Evolutionary conservation across 2,329 filamentous ascomycete genomes (phyloP).

Genomic region (Simplicillium aogashimaense): DNA sequence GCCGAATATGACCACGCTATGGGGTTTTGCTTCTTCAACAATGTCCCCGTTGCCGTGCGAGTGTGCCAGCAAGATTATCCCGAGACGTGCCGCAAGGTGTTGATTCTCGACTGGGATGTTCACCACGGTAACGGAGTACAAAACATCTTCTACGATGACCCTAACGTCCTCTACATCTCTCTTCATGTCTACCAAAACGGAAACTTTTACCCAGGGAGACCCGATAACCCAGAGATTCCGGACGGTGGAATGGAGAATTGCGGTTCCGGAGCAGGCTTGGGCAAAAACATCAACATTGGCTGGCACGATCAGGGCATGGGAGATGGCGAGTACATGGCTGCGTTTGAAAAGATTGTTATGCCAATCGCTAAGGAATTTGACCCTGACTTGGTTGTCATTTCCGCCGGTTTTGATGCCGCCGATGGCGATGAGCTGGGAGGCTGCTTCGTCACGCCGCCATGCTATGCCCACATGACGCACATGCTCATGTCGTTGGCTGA

Average conservation of each 20-base stretch:
- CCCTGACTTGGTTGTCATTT: slow-evolving; percentile 89
- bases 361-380: slow-evolving; percentile 89
- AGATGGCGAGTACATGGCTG: slow-evolving; percentile 92
- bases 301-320: slow-evolving; percentile 74
- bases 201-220: slow-evolving; percentile 70
- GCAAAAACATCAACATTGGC: slow-evolving; percentile 57
- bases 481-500: slow-evolving; percentile 94
- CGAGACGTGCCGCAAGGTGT: slow-evolving; percentile 71
- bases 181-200: slow-evolving; percentile 82
- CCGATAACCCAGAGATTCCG: slow-evolving; percentile 44
- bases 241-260: slow-evolving; percentile 54
- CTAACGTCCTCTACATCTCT: slow-evolving; percentile 92
- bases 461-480: slow-evolving; percentile 97
- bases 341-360: slow-evolving; percentile 94
- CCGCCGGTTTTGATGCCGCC: slow-evolving; percentile 91
- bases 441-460: slow-evolving; percentile 82
- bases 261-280: slow-evolving; percentile 42
- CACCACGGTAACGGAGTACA: slow-evolving; percentile 86
- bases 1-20: slow-evolving; percentile 79
- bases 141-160: slow-evolving; percentile 90
- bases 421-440: slow-evolving; percentile 87
- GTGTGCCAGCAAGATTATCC: slow-evolving; percentile 78
- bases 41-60: slow-evolving; percentile 85
- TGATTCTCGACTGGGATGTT: slow-evolving; percentile 89
- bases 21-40: slow-evolving; percentile 97